Evolutionary conservation across 495 filamentous ascomycete species (phyloP).

Genomic region (Evernia prunastri): DNA sequence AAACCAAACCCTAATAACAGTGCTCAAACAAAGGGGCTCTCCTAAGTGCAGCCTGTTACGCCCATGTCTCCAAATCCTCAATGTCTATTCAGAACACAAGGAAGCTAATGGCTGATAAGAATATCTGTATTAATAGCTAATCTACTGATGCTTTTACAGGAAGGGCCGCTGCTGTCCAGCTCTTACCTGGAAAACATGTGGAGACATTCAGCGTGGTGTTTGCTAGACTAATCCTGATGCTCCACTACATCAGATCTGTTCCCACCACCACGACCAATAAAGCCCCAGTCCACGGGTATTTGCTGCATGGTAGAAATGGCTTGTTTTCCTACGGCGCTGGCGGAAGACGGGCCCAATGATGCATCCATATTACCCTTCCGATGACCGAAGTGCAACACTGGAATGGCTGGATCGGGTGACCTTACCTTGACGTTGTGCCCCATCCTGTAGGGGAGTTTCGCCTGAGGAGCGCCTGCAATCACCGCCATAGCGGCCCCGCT

Average conservation of each 20-base stretch:
- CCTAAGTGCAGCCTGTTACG: too few species aligned
- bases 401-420: too few species aligned
- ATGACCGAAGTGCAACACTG: too few species aligned
- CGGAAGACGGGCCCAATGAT: too few species aligned
- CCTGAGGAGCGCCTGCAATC: slow-evolving; percentile 39
- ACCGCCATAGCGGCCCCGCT: slow-evolving; percentile 43
- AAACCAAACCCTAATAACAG: too few species aligned
- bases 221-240: not conserved
- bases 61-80: too few species aligned
- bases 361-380: too few species aligned
- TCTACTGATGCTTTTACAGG: not conserved
- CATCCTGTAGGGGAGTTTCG: not conserved
- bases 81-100: too few species aligned
- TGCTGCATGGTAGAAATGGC: not conserved
- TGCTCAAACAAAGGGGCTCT: too few species aligned
- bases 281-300: not conserved
- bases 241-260: not conserved
- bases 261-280: not conserved
- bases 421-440: too few species aligned
- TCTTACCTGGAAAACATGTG: not conserved
- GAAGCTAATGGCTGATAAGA: too few species aligned
- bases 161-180: slow-evolving; percentile 3
- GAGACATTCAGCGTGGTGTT: not conserved
- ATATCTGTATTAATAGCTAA: not conserved
- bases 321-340: not conserved